Conservation (phyloP, 352 stramenopile species). For the Phytophthora crassamura region DNA sequence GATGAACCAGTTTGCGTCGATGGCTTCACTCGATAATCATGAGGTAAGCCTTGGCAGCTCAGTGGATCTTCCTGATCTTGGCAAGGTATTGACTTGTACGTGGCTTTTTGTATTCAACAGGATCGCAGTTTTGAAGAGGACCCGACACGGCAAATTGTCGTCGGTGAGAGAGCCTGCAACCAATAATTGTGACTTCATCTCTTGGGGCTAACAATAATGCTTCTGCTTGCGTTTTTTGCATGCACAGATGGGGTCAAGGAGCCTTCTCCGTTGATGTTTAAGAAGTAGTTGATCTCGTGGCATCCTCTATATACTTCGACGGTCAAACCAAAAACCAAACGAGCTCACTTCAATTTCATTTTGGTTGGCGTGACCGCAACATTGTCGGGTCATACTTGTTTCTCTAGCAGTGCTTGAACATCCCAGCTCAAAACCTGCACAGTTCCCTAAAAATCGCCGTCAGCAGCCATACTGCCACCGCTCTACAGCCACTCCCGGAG, state of each 20-base stretch:
- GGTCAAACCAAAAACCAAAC: no score
- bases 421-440: no score
- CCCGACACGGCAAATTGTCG: constrained; percentile 5
- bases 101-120: constrained; percentile 2
- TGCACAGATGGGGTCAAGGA: constrained; percentile 33
- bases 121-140: constrained; percentile 25
- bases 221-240: background rate
- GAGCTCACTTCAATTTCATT: no score
- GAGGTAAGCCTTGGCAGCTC: constrained; percentile 10
- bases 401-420: no score
- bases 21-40: constrained; percentile 13
- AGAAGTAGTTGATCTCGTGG: constrained; percentile 37
- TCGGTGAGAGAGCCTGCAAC: constrained; percentile 12
- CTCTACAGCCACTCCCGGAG: no score
- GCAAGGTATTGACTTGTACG: background rate
- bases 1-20: constrained; percentile 31
- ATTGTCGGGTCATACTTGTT: no score
- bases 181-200: background rate
- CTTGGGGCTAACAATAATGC: background rate
- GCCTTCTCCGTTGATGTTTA: constrained; percentile 52
- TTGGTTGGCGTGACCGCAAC: no score
- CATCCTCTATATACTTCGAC: no score
- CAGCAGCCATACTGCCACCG: no score
- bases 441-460: no score
- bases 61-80: background rate